Evolutionary conservation across 352 stramenopile species (phyloP), one percentile per base, ranked within the genome.

Genomic region (Pythium dissimile): DNA sequence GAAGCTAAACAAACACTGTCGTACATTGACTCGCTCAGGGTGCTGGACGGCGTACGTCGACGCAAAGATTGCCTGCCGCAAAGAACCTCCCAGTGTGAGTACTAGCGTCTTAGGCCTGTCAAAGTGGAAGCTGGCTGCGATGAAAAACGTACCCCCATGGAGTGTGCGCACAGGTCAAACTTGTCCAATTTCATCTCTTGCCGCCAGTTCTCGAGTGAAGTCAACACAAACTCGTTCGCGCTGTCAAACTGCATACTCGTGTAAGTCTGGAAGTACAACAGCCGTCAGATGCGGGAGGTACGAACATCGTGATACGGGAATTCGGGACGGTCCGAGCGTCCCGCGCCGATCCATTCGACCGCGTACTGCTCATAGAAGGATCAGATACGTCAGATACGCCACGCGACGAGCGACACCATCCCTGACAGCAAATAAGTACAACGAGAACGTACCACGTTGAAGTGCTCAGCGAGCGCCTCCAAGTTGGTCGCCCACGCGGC

Each of bases 401-500:
- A 10, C 16, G 21, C 15, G 11, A 13, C n/a, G 27, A 43, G 10
- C 39, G 15, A 2, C 47, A 34, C 24, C 37, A 27, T 30, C 12
- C 3, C 10, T n/a, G 26, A 47, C 16, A 26, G 5, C 26, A 43
- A 0, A 6, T 0, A 4, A 34, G 26, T 6, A 50, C 10, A 21
- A n/a, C 11, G 26, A 5, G 23, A 26, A 55, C 76, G n/a, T 65
- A 93, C 84, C 59, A 94, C 82, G 61, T 94, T 91, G 56, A 88
- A 94, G 31, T 90, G 72, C 66, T 91, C 75, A 38, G 84, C 78
- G 31, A 94, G 51, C 16, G 75, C 57, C 10, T 84, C 76, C 32
- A 92, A 58, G 58, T 91, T 94, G 77, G 74, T 84, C n/a, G 84
- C 82, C 84, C 84, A 94, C 7, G 89, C 70, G 7, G 82, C 82